Percentiles rank a stretch among this genome's conserved stretches.
phyloP scores from a whole-genome alignment of 106 monocot genomes.

The Dendrobium huoshanense region DNA sequence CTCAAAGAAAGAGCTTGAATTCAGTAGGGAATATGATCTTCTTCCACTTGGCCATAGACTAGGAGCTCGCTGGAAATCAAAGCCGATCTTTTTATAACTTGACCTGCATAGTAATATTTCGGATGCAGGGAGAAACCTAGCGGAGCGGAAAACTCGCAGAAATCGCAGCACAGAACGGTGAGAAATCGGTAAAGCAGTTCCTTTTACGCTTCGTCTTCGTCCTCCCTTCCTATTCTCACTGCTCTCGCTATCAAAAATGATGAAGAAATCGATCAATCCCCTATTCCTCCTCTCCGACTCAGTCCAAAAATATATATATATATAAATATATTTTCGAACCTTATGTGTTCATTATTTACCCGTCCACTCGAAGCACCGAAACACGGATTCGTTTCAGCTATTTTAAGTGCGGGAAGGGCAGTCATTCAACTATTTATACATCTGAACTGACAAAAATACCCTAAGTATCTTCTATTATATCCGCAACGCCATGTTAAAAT shows the following conservation, averaged over 20 bases:
- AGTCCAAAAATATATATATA: not conserved
- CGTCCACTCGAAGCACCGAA: conserved; percentile 34
- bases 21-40: conserved; percentile 3
- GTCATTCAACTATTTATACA: conserved; percentile 3
- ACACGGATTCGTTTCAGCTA: conserved; percentile 13
- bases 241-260: conserved; percentile 31
- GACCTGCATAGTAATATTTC: not conserved
- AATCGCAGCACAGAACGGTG: not conserved
- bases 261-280: conserved; percentile 9
- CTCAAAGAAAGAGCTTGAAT: not conserved
- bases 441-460: conserved; percentile 17
- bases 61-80: too few species aligned
- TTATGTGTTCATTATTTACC: not conserved
- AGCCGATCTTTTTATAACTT: too few species aligned
- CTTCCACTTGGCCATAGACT: not conserved
- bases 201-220: conserved; percentile 9
- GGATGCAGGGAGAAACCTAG: not conserved
- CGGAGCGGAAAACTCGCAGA: conserved; percentile 1
- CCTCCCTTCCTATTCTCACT: conserved; percentile 9
- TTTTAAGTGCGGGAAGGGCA: conserved; percentile 9
- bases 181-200: not conserved
- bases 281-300: conserved; percentile 3
- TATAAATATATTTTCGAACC: not conserved
- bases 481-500: conserved; percentile 4
- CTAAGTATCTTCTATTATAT: not conserved